Conservation (phyloP, 2,329 filamentous ascomycete genomes). For the Ampelomyces quisqualis region DNA sequence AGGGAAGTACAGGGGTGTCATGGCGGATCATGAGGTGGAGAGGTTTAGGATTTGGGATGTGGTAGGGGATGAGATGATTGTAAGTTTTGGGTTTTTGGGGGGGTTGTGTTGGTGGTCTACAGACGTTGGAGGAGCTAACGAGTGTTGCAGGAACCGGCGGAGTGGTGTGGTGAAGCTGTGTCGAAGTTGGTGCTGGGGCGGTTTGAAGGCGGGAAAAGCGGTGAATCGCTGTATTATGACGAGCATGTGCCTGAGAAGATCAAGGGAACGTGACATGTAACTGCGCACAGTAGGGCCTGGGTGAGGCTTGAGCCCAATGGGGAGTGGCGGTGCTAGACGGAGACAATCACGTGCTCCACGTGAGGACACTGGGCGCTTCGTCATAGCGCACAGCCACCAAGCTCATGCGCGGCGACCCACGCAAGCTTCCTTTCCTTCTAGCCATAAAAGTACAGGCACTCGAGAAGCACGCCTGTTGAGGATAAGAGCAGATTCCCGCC, state of each 20-base stretch:
- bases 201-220: conserved; percentile 25
- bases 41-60: conserved; percentile 25
- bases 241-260: conserved; percentile 27
- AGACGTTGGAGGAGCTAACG: neutral
- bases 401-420: neutral
- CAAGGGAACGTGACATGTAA: conserved; percentile 16
- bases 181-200: conserved; percentile 26
- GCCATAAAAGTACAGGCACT: neutral
- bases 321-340: no score
- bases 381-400: conserved; percentile 1
- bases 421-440: neutral
- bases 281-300: no score
- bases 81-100: neutral
- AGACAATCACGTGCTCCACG: no score
- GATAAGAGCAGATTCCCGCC: neutral
- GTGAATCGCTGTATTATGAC: conserved; percentile 26
- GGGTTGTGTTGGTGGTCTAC: neutral
- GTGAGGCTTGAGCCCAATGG: no score
- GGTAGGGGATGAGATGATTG: conserved; percentile 26
- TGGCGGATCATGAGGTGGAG: conserved; percentile 34
- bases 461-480: no score
- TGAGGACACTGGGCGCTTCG: no score
- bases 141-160: conserved; percentile 18
- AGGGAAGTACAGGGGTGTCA: conserved; percentile 22
- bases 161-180: conserved; percentile 24